Conservation (phyloP, 331 rosid species). For the Quercus phellos region DNA sequence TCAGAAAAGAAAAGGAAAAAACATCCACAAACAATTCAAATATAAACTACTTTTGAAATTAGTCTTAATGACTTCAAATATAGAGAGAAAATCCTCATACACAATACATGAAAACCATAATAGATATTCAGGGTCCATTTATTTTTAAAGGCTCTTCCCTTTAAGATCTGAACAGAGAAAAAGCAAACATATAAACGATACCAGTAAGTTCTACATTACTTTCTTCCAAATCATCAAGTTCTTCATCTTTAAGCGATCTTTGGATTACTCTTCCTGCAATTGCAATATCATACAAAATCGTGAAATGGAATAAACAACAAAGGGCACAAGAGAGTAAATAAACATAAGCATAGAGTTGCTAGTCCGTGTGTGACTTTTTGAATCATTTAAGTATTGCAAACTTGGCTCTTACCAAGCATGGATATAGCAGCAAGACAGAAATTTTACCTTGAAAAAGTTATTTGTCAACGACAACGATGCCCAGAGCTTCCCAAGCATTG, state of each 20-base stretch:
- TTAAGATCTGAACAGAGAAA: background rate
- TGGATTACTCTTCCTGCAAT: too few relatives aligned
- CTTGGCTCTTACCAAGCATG: too few relatives aligned
- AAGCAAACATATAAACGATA: background rate
- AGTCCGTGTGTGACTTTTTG: background rate
- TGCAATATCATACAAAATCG: background rate
- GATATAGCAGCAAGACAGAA: background rate
- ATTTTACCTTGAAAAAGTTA: background rate
- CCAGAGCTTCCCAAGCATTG: slow-evolving; percentile 13
- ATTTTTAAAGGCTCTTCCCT: background rate
- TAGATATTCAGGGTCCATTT: background rate
- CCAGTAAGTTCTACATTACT: too few relatives aligned
- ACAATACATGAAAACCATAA: background rate
- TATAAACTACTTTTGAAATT: background rate
- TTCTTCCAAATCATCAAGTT: too few relatives aligned
- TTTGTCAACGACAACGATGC: background rate
- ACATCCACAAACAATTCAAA: too few relatives aligned
- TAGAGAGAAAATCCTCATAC: background rate
- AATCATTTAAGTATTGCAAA: too few relatives aligned
- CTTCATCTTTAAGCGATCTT: too few relatives aligned
- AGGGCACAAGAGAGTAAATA: background rate
- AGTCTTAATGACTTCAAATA: background rate
- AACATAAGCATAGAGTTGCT: background rate
- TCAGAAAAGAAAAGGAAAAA: too few relatives aligned
- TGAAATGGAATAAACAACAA: background rate